phyloP scores from a whole-genome alignment of 768 basidiomycete species.

The Dioszegia crocea region DNA sequence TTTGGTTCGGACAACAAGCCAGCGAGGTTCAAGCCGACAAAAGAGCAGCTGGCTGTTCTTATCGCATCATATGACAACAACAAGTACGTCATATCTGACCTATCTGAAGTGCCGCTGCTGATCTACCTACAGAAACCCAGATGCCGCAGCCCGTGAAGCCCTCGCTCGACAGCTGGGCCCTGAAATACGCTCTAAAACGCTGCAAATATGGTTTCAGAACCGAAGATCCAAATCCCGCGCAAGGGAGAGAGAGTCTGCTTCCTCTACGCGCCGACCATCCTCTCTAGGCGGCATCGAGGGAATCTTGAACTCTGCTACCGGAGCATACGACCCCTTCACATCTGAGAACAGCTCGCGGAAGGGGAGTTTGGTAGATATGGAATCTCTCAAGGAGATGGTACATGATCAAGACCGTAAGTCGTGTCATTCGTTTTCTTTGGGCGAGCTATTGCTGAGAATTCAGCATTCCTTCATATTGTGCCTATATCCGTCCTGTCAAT shows the following conservation, averaged over 20 bases:
- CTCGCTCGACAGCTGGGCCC: constrained; percentile 27
- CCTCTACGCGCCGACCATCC: not conserved
- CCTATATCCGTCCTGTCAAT: constrained; percentile 36
- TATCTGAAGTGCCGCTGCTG: not conserved
- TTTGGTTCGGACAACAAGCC: constrained; percentile 16
- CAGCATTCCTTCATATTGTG: constrained; percentile 22
- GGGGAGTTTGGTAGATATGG: constrained; percentile 16
- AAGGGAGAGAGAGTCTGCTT: constrained; percentile 27
- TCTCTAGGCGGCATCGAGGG: constrained; percentile 6
- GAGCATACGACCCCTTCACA: not conserved
- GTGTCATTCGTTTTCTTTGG: not conserved
- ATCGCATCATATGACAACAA: constrained; percentile 35
- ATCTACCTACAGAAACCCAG: constrained; percentile 27
- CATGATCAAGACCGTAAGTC: constrained; percentile 31
- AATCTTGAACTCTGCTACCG: not conserved
- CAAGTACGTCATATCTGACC: constrained; percentile 21
- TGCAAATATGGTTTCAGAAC: constrained; percentile 47
- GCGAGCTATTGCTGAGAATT: not conserved
- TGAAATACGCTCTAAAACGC: constrained; percentile 32
- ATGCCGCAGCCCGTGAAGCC: constrained; percentile 24
- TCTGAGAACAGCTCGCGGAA: not conserved
- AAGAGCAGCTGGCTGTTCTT: constrained; percentile 38
- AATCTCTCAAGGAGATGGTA: constrained; percentile 19
- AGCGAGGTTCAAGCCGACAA: constrained; percentile 38
- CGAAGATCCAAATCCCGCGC: constrained; percentile 37